Base-by-base conservation (phyloP, 208 protist species). In the Leishmania mexicana region DNA sequence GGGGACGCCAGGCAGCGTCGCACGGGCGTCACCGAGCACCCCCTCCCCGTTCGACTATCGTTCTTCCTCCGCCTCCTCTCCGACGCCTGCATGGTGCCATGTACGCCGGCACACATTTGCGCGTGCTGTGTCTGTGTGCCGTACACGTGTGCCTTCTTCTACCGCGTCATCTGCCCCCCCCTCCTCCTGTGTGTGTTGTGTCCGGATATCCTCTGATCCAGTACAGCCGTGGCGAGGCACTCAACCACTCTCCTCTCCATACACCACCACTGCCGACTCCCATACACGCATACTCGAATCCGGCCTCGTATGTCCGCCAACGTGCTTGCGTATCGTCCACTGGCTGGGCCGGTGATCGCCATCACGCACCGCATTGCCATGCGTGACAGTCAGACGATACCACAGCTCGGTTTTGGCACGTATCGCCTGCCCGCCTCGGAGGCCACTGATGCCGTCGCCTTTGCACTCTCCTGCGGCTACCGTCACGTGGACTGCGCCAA, bases 401-500 rank as follows among this genome's bases (percentile, higher is more conserved):
- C 96, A 21, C 90, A 93, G 76, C 82, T 98, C 17, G 97, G 96
- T 4, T 93, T 98, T 80, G 97, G 96, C 81, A 98, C 96, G 8
- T 98, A 96, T 79, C 88, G 93, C 45, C 88, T 97, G 85, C 76
- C 70, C 10, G 73, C 88, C 1, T 83, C 80, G 7, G 89, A 93
- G 67, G 87, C 89, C 2, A 72, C 85, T 17, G 83, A 65, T 15
- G 89, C 90, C 15, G 89, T 99, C 17, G 45, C 86, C 0, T 93
- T 89, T 53, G 96, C 97, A 0, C 47, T 98, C 19, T 71, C 92
- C 11, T 92, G 88, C 71, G 95, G 96, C 38, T 98, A 94, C 78
- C 86, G 95, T 0, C 96, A 98, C 79, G 86, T 98, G 80, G 95
- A 99, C 87, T 98, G 93, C 85, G 96, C 95, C 28, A 93, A 90